These are phyloP conservation scores for Lentinus tigrinus DNA, from an alignment of 768 basidiomycete species.

Conservation along the genomic window DNA sequence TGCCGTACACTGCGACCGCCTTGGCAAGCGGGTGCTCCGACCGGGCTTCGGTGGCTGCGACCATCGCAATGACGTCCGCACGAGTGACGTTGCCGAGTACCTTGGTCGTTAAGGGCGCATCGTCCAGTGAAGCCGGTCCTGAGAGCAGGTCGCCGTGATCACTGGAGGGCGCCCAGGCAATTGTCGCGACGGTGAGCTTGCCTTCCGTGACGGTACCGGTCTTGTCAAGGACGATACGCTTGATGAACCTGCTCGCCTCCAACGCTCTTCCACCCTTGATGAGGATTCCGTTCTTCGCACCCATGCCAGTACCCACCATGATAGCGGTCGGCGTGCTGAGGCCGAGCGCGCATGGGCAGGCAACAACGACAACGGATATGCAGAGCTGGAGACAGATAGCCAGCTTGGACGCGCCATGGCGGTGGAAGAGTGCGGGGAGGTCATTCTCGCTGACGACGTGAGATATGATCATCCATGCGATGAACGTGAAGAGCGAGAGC, in stretches of 20 bases:
- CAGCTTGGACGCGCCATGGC: slow-evolving; percentile 79
- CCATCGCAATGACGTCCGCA: slow-evolving; percentile 69
- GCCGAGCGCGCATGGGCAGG: slow-evolving; percentile 96
- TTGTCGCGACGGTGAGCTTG: slow-evolving; percentile 78
- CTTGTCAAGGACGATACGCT: slow-evolving; percentile 89
- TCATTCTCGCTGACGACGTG: slow-evolving; percentile 49
- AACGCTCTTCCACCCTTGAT: slow-evolving; percentile 97
- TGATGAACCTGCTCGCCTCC: slow-evolving; percentile 84
- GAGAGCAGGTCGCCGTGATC: slow-evolving; percentile 28
- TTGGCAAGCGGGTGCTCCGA: slow-evolving; percentile 97
- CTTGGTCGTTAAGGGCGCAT: slow-evolving; percentile 25
- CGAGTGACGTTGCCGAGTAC: slow-evolving; percentile 67
- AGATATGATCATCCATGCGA: slow-evolving; percentile 79
- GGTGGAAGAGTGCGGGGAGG: slow-evolving; percentile 83
- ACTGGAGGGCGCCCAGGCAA: slow-evolving; percentile 66
- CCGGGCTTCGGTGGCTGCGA: slow-evolving; percentile 82
- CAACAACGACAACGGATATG: slow-evolving; percentile 96
- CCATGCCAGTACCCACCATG: slow-evolving; percentile 98
- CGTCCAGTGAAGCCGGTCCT: slow-evolving; percentile 9
- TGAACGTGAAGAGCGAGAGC: slow-evolving; percentile 78
- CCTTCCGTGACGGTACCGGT: slow-evolving; percentile 97
- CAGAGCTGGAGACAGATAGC: slow-evolving; percentile 95
- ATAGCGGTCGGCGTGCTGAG: slow-evolving; percentile 96
- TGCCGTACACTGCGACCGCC: slow-evolving; percentile 84
- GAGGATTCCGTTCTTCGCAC: slow-evolving; percentile 93